A percentile compares a stretch with the other conserved stretches of the same genome.
Evolutionary conservation across 176 grass and related monocot species (phyloP).

Genomic region (Dendrocalamus sinicus): DNA sequence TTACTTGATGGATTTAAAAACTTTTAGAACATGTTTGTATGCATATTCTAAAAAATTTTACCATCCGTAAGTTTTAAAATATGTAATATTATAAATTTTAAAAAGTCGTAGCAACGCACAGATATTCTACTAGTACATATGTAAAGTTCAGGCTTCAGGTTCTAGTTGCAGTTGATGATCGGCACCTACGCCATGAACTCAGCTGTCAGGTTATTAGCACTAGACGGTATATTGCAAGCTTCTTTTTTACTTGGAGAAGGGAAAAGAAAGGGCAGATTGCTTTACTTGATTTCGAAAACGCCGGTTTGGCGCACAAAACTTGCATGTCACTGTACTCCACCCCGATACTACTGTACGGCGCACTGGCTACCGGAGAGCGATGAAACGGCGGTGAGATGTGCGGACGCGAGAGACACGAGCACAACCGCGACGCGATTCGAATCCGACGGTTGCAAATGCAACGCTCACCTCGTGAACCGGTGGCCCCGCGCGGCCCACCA

Average conservation of each 20-base stretch:
- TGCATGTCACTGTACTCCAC: not conserved
- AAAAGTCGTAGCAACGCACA: too few relatives aligned
- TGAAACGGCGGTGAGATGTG: not conserved
- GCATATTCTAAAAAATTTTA: too few relatives aligned
- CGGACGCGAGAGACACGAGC: not conserved
- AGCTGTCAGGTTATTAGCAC: not conserved
- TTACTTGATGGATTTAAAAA: too few relatives aligned
- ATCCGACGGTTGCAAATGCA: constrained; percentile 40
- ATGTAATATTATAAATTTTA: too few relatives aligned
- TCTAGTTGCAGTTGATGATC: not conserved
- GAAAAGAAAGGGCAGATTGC: not conserved
- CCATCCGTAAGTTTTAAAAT: too few relatives aligned
- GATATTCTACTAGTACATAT: not conserved
- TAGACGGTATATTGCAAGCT: not conserved
- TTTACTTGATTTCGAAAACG: not conserved
- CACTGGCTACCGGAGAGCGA: not conserved
- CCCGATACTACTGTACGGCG: not conserved
- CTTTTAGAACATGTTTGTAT: too few relatives aligned
- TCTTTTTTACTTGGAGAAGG: not conserved
- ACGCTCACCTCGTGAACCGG: constrained; percentile 40
- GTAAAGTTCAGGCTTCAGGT: not conserved
- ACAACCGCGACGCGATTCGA: not conserved
- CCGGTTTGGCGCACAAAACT: too few relatives aligned
- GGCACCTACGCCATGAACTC: not conserved
- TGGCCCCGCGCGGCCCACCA: too few relatives aligned